These are phyloP conservation scores for Papiliotrema laurentii DNA, from an alignment of 1,284 basidiomycete species.

Conservation along the genomic window DNA sequence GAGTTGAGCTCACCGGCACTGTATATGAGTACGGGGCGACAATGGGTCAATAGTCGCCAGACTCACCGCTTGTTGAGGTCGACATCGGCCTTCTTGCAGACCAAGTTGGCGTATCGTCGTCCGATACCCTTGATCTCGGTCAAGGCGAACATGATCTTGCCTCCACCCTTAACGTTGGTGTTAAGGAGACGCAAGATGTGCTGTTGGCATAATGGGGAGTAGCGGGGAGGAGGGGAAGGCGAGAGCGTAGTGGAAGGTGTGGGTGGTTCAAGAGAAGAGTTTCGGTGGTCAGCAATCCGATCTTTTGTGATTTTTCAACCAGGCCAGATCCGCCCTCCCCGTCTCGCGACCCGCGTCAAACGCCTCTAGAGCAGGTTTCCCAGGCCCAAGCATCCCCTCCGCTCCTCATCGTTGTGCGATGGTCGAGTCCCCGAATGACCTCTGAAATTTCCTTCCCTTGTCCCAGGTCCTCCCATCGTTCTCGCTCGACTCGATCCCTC, in stretches of 20 bases:
- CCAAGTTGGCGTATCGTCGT: constrained; percentile 96
- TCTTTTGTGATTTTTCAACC: background rate
- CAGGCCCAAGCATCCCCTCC: background rate
- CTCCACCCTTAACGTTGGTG: constrained; percentile 94
- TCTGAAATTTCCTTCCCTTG: too few relatives aligned
- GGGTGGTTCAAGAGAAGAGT: background rate
- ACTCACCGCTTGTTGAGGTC: constrained; percentile 96
- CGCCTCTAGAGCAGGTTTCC: too few relatives aligned
- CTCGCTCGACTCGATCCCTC: too few relatives aligned
- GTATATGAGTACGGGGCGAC: background rate
- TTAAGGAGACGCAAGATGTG: constrained; percentile 98
- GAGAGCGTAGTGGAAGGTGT: constrained; percentile 1
- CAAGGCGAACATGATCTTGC: constrained; percentile 95
- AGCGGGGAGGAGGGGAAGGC: constrained; percentile 3
- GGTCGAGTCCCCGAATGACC: too few relatives aligned
- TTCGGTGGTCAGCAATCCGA: background rate
- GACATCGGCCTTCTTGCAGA: constrained; percentile 99
- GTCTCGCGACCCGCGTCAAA: too few relatives aligned
- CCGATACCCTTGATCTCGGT: constrained; percentile 99
- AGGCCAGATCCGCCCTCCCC: too few relatives aligned
- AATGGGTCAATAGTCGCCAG: background rate
- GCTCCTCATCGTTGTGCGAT: background rate
- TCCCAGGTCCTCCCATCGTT: too few relatives aligned
- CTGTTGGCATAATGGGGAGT: constrained; percentile 48
- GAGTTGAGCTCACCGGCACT: constrained; percentile 93